Base-by-base conservation (phyloP, 2,329 filamentous ascomycete species). In the Lachnellula occidentalis region DNA sequence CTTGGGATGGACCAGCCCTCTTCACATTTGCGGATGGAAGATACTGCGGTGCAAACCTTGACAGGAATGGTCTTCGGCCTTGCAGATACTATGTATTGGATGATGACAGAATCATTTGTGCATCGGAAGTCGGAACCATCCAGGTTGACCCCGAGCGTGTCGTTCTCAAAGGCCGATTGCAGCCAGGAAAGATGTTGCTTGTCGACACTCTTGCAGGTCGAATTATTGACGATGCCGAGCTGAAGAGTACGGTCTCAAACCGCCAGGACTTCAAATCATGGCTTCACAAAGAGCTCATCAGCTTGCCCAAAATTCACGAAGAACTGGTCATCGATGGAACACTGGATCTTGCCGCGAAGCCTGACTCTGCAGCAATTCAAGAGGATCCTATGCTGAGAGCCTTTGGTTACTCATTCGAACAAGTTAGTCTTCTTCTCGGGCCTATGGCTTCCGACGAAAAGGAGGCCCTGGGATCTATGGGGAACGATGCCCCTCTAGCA, bases 391-490 rank as follows among this genome's bases (percentile, higher is more conserved):
- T 91, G 47, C 77, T 97, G 45, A 86, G 87, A 65, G 88, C 92
- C 7, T 96, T 94, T 64, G 92, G 92, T 19, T 97, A 96, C 73
- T 95, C 92, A 6, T 87, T 96, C 59, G 92, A 97, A 76, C 92
- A 97, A 73, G 88, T 97, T 71, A 92, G 87, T 71, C 75, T 97
- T 69, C 79, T 97, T 37, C 83, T 97, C 50, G 92, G 88, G 17
- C 92, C 92, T 9, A 97, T 97, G 92, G 92, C 91, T 55, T 91
- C 91, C 22, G 92, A 97, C 67, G 95, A 95, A 57, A 97, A 97
- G 76, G 92, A 97, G 73, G 92, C 92, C 43, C 80, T 97, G 51
- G 92, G 92, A 41, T 97, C 92, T 56, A 97, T 97, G 92, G 92
- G 92, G 66, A 97, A 97, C 69, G 92, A 97, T 76, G 90, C 89